Base-by-base conservation (phyloP, 192 early-diverging fungal genomes). In the Coemansia sp. region DNA sequence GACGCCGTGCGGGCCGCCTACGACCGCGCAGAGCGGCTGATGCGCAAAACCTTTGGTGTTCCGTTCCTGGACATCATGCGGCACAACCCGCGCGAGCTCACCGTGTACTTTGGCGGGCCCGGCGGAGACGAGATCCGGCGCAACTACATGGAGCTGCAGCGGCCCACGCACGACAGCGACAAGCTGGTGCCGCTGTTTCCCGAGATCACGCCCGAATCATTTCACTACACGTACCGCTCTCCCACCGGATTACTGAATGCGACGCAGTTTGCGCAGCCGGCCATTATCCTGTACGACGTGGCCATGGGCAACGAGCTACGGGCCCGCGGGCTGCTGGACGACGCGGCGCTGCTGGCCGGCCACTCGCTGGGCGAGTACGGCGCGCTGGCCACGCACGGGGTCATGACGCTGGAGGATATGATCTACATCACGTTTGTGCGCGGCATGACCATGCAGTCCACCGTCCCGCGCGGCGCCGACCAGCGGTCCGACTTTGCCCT, bases 381-480 rank as follows among this genome's bases (percentile, higher is more conserved):
- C 62, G 93, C 89, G 17, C 76, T 97, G 51, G 83, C 90, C 3
- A 79, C 93, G 21, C 82, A 93, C 38, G 89, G 87, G 51, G 83
- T 92, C 3, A 76, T 95, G 19, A 77, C 86, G 14, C 81, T 93
- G 48, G 90, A 94, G 63, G 81, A 86, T 18, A 65, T 94, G 8
- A 84, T 93, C 34, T 93, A 95, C 57, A 87, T 97, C 18, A 90
- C 90, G 18, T 95, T 97, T 77, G 90, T 93, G 81, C 89, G 95
- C 65, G 95, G 95, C 60, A 91, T 93, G 89, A 93, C 92, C n/a
- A 95, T 97, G 95, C 95, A 95, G 81, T 79, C 87, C 33, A 89
- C 91, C 15, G 95, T 97, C 2, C 81, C 79, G 47, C 86, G 93
- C 48, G 93, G 94, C 50, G 63, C 67, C 1, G 26, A 77, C 18